A percentile compares a stretch with the other conserved stretches of the same genome.
Evolutionary conservation across 176 grass and related monocot species (phyloP).

Genomic region (Eragrostis curvula): DNA sequence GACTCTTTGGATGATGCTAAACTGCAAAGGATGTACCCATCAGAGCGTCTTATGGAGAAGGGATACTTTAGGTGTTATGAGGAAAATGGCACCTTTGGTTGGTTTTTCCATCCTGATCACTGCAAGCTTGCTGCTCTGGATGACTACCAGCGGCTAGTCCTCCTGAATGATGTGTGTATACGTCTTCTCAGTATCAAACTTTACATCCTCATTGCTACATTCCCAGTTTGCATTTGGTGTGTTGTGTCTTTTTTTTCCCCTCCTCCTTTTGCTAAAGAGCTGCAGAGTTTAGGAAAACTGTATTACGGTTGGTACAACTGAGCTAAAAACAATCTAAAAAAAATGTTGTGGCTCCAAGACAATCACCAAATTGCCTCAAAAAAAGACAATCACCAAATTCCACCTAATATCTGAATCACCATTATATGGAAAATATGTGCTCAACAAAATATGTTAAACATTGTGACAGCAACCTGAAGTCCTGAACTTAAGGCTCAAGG

Average conservation of each 20-base stretch:
- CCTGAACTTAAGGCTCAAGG: background rate
- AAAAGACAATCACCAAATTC: background rate
- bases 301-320: no score
- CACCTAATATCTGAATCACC: background rate
- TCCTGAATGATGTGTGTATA: background rate
- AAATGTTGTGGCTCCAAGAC: no score
- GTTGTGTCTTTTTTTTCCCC: no score
- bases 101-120: slow-evolving; percentile 18
- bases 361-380: background rate
- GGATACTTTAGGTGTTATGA: slow-evolving; percentile 5
- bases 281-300: no score
- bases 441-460: background rate
- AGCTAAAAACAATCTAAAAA: no score
- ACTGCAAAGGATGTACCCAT: background rate
- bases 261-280: no score
- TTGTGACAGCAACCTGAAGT: background rate
- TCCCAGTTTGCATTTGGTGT: no score
- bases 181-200: background rate
- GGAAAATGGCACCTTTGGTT: background rate
- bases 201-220: background rate
- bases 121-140: background rate
- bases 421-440: background rate
- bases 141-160: slow-evolving; percentile 43
- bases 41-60: slow-evolving; percentile 9
- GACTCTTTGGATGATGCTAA: background rate